These are phyloP conservation scores for Tetrapisispora fleetii DNA, from an alignment of 805 yeast species.

Conservation along the genomic window DNA sequence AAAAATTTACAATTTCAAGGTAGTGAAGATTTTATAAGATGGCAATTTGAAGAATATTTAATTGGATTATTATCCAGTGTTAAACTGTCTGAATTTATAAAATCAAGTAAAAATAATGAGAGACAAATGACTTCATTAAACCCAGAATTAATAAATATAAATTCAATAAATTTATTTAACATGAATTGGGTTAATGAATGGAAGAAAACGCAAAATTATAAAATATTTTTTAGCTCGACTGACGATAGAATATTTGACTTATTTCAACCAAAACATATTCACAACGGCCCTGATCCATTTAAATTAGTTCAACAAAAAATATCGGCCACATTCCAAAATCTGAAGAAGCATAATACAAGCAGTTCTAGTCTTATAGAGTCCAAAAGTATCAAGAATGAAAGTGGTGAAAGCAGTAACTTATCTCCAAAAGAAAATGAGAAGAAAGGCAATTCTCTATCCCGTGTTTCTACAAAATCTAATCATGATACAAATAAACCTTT, in stretches of 20 bases:
- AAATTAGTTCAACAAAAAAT: constrained; percentile 23
- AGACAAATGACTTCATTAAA: constrained; percentile 29
- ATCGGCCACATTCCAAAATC: constrained; percentile 25
- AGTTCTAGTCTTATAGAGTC: background rate
- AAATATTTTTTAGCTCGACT: constrained; percentile 44
- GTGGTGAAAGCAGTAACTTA: background rate
- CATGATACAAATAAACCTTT: background rate
- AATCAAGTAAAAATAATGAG: constrained; percentile 28
- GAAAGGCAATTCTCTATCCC: background rate
- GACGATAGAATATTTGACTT: constrained; percentile 64
- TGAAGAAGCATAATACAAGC: constrained; percentile 1
- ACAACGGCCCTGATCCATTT: constrained; percentile 22
- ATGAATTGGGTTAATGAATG: constrained; percentile 41
- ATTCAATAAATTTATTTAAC: constrained; percentile 36
- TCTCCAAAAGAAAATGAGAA: background rate
- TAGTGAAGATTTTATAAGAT: constrained; percentile 80
- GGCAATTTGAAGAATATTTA: constrained; percentile 84
- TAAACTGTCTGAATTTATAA: constrained; percentile 54
- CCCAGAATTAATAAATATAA: constrained; percentile 22
- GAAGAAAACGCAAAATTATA: constrained; percentile 45
- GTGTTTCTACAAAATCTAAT: background rate
- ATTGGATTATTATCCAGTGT: constrained; percentile 63
- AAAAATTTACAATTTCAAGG: constrained; percentile 47
- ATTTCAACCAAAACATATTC: constrained; percentile 39
- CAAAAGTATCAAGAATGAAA: background rate